phyloP scores from a whole-genome alignment of 371 early-diverging fungal species.

The Circinella minor region DNA sequence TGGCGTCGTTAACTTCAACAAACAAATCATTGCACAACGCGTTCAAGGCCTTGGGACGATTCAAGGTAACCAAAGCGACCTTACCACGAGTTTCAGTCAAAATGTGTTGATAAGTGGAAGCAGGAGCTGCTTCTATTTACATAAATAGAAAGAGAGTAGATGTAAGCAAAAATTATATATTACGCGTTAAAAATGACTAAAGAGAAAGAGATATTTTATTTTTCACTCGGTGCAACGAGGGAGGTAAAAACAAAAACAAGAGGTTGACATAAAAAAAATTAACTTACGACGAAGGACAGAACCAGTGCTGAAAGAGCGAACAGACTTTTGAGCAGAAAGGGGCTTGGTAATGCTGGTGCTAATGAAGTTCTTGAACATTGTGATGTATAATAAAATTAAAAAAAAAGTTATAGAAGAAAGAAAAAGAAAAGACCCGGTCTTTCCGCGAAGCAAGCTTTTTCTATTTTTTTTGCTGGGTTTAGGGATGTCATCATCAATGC shows the following conservation, averaged over 20 bases:
- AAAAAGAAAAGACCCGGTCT: neutral
- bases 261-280: neutral
- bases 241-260: neutral
- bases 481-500: constrained; percentile 10
- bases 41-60: constrained; percentile 96
- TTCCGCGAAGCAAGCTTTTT: neutral
- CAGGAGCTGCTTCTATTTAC: constrained; percentile 43
- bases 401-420: constrained; percentile 9
- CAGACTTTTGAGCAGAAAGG: constrained; percentile 38
- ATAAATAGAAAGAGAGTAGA: constrained; percentile 14
- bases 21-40: constrained; percentile 94
- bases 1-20: constrained; percentile 89
- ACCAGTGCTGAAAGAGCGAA: constrained; percentile 41
- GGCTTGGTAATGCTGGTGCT: constrained; percentile 46
- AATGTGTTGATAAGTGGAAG: constrained; percentile 66
- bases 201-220: no score
- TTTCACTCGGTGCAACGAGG: no score
- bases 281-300: constrained; percentile 41
- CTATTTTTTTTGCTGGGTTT: neutral
- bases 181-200: neutral
- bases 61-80: constrained; percentile 89
- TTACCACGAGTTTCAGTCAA: constrained; percentile 79
- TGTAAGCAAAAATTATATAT: neutral
- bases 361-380: constrained; percentile 46
- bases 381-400: neutral